Base-by-base conservation (phyloP, 148 eudicot genomes). In the Amaranthus cruentus region DNA sequence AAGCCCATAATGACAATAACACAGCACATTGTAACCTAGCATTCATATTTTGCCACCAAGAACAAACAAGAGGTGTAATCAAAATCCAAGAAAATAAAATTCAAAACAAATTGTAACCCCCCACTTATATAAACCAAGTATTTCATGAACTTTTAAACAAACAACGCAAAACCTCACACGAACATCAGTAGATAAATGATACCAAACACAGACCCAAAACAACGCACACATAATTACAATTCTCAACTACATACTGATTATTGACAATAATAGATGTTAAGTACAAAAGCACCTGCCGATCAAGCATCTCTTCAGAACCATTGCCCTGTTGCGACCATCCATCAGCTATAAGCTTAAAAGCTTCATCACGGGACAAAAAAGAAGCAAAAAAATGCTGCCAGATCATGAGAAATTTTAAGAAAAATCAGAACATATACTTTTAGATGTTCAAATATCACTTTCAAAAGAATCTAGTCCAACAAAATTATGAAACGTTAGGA, bases 361-460 rank as follows among this genome's bases (percentile, higher is more conserved):
- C 98, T 83, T 94, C 98, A 62, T 94, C 98, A 48, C 98, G 98
- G 60, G 92, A 94, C 76, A 94, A 82, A 76, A 94, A 94, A 9
- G 98, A 94, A 62, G 98, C 90, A 75, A 94, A 94, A 76, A 94
- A 88, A 76, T 83, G 86, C 98, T 94, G 91, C 80, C 55, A 71
- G 59, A 53, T 59, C 68, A 55, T 44, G 46, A 76, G 55, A 76
- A 53, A n/a, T 44, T 57, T 9, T 28, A 49, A 61, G 62, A 71
- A 38, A 57, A 56, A 59, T 71, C 56, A 66, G 62, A 60, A 12
- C 12, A n/a, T 2, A 38, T 18, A 48, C 50, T 47, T 28, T 28
- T 28, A 28, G 38, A 14, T 4, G 9, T 51, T 51, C 47, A 57
- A 47, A 50, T 55, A 50, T 53, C 54, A 46, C 47, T 66, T 43